Base-by-base conservation (phyloP, 306 rosid genomes). In the Boehmeria nivea region DNA sequence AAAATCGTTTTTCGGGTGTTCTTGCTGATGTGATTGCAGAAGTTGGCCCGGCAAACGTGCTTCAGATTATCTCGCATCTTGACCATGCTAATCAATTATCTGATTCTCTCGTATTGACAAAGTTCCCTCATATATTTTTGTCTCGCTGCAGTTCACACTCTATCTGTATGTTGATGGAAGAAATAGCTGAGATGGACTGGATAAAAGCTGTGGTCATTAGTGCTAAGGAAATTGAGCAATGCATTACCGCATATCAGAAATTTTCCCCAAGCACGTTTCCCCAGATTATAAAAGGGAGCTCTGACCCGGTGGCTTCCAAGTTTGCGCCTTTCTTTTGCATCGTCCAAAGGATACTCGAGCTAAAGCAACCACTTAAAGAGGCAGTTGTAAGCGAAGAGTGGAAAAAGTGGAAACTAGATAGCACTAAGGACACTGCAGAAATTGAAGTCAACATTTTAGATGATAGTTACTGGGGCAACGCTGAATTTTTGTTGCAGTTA, bases 51-150 rank as follows among this genome's bases (percentile, higher is more conserved):
- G 27, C 42, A 39, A 78, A 78, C 24, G 80, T 82, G 61, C 64
- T 82, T 73, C 85, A 82, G 68, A 64, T 82, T 59, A 61, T 78
- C 50, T 64, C 80, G 48, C 80, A 76, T 64, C 62, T 82, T 38
- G 76, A 51, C 17, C 49, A 64, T 48, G 55, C 80, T 46, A 50
- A 40, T 43, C 63, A 68, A 24, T 63, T 48, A 70, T 51, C 68
- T 9, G 69, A 63, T 60, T 69, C 78, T 16, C 48, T 28, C 46
- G 34, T 67, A 14, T 73, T 70, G 64, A 23, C 77, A 1, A 78
- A 76, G 57, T 82, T 69, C 42, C 82, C 84, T 61, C 72, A 57
- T 36, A 36, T 78, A 21, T 75, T 82, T 71, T 66, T 71, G 78
- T 78, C 82, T 63, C 78, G 76, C 33, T 78, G 85, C 64, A 58